Conservation (phyloP, 2,329 filamentous ascomycete genomes). For the Cadophora sp. region DNA sequence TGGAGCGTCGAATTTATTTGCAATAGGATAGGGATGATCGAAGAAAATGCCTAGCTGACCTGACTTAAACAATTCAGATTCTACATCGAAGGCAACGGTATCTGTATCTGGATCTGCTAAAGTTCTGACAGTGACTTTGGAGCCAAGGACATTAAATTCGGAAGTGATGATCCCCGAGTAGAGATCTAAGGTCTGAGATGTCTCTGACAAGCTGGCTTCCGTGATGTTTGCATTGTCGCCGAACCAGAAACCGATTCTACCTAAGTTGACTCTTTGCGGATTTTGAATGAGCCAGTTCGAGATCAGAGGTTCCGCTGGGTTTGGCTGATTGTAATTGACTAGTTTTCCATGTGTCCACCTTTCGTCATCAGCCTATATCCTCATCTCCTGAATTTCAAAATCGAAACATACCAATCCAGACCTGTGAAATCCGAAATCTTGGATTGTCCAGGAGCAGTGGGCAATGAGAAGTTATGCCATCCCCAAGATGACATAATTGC, state of each 20-base stretch:
- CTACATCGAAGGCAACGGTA: neutral
- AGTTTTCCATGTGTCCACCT: slow-evolving; percentile 51
- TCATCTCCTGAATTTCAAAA: neutral
- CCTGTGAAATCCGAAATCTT: slow-evolving; percentile 48
- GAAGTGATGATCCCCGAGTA: neutral
- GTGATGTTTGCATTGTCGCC: slow-evolving; percentile 41
- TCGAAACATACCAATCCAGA: slow-evolving; percentile 45
- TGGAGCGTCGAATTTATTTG: slow-evolving; percentile 12
- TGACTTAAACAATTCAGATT: neutral
- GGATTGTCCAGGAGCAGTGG: slow-evolving; percentile 45
- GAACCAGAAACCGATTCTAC: slow-evolving; percentile 50
- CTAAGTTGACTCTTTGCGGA: slow-evolving; percentile 53
- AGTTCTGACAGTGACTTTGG: neutral
- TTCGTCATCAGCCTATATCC: slow-evolving; percentile 7
- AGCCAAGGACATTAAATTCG: neutral
- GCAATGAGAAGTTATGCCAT: slow-evolving; percentile 54
- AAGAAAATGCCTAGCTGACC: neutral
- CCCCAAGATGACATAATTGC: slow-evolving; percentile 52
- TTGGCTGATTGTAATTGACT: slow-evolving; percentile 52
- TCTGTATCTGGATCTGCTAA: neutral
- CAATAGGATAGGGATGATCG: neutral
- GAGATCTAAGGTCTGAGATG: neutral
- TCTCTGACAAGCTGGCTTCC: slow-evolving; percentile 30
- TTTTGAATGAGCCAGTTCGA: slow-evolving; percentile 59
- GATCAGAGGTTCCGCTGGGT: slow-evolving; percentile 48